Evolutionary conservation across 768 basidiomycete genomes (phyloP), one percentile per base, ranked within the genome.

Genomic region (Amyloporia xantha): DNA sequence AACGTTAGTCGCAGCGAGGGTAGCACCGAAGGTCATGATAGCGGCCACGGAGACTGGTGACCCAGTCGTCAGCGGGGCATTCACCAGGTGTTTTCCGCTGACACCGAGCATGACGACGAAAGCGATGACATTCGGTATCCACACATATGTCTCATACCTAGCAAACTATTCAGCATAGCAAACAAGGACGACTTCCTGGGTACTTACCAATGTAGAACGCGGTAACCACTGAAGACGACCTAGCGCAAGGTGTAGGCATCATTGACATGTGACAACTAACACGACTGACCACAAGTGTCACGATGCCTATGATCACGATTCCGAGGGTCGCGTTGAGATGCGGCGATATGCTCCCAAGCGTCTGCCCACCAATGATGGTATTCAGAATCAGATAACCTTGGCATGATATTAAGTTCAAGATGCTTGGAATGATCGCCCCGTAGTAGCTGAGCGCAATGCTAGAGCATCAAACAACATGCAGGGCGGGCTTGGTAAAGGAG

Each of bases 351-450:
- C 69, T 67, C 0, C 70, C 66, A 33, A 79, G 67, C 3, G 71
- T 68, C 54, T 76, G 73, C 0, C 76, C 77, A 9, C 73, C 76
- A 27, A 75, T 62, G 52, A 79, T 77, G 42, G 68, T 66, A 50
- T 73, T 73, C 35, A 79, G 58, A 17, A 74, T 69, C 47, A 73
- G 63, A 59, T 74, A 77, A 0, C 75, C 74, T 53, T 75, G 63
- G 58, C 71, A 66, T 2, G 71, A 67, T 9, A 71, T 52, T 35
- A 71, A 64, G 57, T 76, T 76, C 42, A 73, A 63, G 21, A 66
- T 58, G 59, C 68, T 71, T 6, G 64, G 63, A 17, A 66, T 52
- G 38, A 68, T 56, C 5, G 66, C 64, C 5, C 68, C 73, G 44
- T 73, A 72, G 52, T 71, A 72, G 15, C 74, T 75, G 49, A 25